These are phyloP conservation scores for Anaeramoeba flamelloides DNA, from an alignment of 78 protist genomes.

Conservation along the genomic window DNA sequence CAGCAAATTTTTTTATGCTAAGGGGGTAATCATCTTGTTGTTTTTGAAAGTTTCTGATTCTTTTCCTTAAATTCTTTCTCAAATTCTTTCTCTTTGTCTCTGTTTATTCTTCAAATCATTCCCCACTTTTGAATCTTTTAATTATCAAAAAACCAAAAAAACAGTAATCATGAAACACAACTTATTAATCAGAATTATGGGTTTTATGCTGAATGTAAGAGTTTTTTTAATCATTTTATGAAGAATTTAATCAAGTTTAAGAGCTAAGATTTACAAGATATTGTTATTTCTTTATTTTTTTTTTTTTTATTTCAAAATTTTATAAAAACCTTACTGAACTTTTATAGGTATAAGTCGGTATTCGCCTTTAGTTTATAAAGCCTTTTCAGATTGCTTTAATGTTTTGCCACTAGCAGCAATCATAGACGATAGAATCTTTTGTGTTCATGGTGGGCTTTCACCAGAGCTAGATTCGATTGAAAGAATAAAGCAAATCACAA, in stretches of 20 bases:
- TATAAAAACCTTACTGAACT: no score
- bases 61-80: no score
- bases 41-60: no score
- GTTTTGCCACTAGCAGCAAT: slow-evolving; percentile 91
- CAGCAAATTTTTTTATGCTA: slow-evolving; percentile 94
- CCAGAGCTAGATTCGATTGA: slow-evolving; percentile 79
- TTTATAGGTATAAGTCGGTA: slow-evolving; percentile 92
- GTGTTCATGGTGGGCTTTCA: no score
- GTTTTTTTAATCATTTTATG: neutral
- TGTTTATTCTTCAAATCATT: no score
- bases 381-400: slow-evolving; percentile 79
- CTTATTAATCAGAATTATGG: slow-evolving; percentile 96
- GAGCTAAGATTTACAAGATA: slow-evolving; percentile 10
- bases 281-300: no score
- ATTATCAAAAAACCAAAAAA: no score
- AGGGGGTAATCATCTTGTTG: no score
- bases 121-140: no score
- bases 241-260: neutral
- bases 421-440: neutral
- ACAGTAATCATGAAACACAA: slow-evolving; percentile 98
- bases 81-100: no score
- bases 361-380: slow-evolving; percentile 86
- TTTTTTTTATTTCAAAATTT: no score
- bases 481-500: slow-evolving; percentile 59
- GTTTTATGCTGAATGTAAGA: slow-evolving; percentile 91